phyloP scores from a whole-genome alignment of 495 filamentous ascomycete genomes.

The Talaromyces wortmannii region DNA sequence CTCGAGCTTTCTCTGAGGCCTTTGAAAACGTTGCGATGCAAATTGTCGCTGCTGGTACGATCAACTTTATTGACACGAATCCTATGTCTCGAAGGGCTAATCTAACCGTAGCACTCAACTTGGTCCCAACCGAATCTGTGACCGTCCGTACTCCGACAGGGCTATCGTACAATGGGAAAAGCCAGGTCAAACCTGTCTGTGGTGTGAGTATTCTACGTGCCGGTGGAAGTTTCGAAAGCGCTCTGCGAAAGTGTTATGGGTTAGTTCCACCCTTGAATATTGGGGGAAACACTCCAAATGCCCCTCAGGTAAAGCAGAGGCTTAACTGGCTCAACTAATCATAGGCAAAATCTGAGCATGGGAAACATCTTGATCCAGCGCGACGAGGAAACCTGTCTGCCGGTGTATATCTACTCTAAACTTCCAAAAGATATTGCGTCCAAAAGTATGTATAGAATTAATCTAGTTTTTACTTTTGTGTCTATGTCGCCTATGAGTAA shows the following conservation, averaged over 20 bases:
- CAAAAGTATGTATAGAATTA: slow-evolving; percentile 2
- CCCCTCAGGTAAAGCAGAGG: not conserved
- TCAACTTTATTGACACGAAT: not conserved
- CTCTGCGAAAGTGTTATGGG: slow-evolving; percentile 9
- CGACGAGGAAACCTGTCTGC: slow-evolving; percentile 12
- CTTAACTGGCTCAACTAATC: not conserved
- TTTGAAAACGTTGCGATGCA: slow-evolving; percentile 8
- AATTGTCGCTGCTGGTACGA: slow-evolving; percentile 8
- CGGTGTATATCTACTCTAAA: slow-evolving; percentile 12
- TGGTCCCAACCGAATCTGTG: slow-evolving; percentile 6
- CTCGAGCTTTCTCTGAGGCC: slow-evolving; percentile 7
- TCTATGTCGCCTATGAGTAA: not conserved
- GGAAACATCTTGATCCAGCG: slow-evolving; percentile 16
- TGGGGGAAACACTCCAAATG: not conserved
- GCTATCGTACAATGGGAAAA: slow-evolving; percentile 5
- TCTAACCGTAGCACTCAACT: slow-evolving; percentile 8
- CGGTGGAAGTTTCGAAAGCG: slow-evolving; percentile 13
- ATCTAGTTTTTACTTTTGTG: not conserved
- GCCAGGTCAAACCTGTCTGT: slow-evolving; percentile 2
- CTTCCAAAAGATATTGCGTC: slow-evolving; percentile 8
- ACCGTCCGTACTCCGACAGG: slow-evolving; percentile 7
- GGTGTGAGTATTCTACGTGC: slow-evolving; percentile 16
- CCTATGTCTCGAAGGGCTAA: not conserved
- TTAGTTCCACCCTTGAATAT: not conserved
- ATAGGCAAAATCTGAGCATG: slow-evolving; percentile 6